Evolutionary conservation across 2,329 filamentous ascomycete species (phyloP), one percentile per base, ranked within the genome.

Genomic region (Biscogniauxia mediterranea): DNA sequence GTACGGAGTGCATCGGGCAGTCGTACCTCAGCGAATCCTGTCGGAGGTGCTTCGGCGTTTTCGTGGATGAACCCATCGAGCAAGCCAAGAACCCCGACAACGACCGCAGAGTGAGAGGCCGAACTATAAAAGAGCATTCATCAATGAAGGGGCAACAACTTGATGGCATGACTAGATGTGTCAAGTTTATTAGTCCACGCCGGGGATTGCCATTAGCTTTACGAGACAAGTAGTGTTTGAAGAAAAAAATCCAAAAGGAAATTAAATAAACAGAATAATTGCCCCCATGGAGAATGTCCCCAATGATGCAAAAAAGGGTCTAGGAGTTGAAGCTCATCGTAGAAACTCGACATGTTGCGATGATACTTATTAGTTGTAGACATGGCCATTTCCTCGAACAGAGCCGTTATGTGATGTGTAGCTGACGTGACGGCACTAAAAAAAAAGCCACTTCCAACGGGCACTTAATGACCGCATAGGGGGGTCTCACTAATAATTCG

Each of bases 41-140:
- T 97, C 19, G 94, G 94, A 8, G 91, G 91, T n/a, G 94, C 91
- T 15, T 95, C 92, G 61, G 94, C 94, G 2, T 98, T 98, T 78
- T 89, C 91, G 13, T 98, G 93, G 93, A 89, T 97, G 80, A 94
- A 90, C 54, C 77, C 82, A 50, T 66, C 75, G 19, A 73, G 71
- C 56, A 81, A 81, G 68, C 76, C 80, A 53, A 79, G 79, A 69
- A 71, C 76, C 11, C 71, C 78, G 2, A 71, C 78, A 9, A 67
- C 76, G 5, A 64, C 73, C 23, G 74, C 73, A 6, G 75, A 78
- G 52, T 77, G 62, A 69, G 51, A 54, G 32, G 19, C 51, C 56
- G 38, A 20, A 3, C n/a, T 42, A 19, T 15, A 52, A 26, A 28
- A 51, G 38, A 42, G 23, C 21, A 20, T 56, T 54, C 15, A 46